Base-by-base conservation (phyloP, 306 rosid species). In the Glycyrrhiza uralensis region DNA sequence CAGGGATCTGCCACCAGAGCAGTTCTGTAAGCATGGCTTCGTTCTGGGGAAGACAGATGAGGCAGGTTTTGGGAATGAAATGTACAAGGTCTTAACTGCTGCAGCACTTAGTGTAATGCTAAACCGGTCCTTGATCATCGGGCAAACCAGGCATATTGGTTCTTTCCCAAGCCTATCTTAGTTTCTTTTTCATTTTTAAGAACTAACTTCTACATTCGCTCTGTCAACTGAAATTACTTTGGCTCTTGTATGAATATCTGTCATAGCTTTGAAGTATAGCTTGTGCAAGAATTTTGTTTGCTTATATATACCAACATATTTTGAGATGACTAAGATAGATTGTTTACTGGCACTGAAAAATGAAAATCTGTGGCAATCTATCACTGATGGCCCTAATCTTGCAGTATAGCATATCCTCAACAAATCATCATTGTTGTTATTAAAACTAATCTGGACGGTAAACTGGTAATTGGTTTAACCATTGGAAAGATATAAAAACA, bases 81-180 rank as follows among this genome's bases (percentile, higher is more conserved):
- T 94, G 98, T 94, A 94, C 92, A 94, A 94, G 82, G 83, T 94
- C 66, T 75, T 94, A 61, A 86, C 87, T 60, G 92, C 87, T 41
- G 98, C 96, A 3, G 87, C 96, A n/a, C 81, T 94, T 77, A 91
- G 98, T 76, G 55, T 89, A 71, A 87, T 94, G 95, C 76, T 94
- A 66, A 91, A 94, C 87, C 96, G 97, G 84, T 94, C 98, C 80
- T 86, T 94, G 75, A 89, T 94, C 87, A 86, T 94, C 79, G 97
- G 97, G 80, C 98, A 94, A 89, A 94, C 98, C 97, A 94, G 97
- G 98, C 97, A 94, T 87, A 89, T 94, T 91, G 92, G 96, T 94
- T 82, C 86, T 87, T 81, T 85, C 94, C 82, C 90, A 89, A 86
- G 92, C 95, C 97, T 86, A 9, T 36, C 7, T 13, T 7, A 36